A percentile compares a stretch with the other conserved stretches of the same genome.
Conservation (phyloP, 2,329 filamentous ascomycete species). For the Pyrenophora teres region DNA sequence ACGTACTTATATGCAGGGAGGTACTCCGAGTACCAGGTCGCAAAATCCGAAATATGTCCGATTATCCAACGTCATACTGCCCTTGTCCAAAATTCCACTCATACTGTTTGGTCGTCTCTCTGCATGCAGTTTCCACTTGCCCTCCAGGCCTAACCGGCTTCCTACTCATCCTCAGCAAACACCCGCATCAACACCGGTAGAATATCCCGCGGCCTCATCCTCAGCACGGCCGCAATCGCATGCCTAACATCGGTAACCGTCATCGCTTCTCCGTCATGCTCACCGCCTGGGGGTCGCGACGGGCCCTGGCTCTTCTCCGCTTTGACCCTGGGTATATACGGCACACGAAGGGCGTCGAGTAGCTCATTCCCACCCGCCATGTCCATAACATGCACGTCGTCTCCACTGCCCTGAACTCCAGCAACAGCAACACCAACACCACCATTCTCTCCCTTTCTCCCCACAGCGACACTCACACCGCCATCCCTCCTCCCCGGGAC, state of each 20-base stretch:
- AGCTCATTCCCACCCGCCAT: slow-evolving; percentile 5
- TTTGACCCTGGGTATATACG: background rate
- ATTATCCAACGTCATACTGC: no score
- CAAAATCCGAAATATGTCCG: no score
- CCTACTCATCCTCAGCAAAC: slow-evolving; percentile 5
- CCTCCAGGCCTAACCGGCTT: no score
- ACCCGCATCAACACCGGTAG: slow-evolving; percentile 16
- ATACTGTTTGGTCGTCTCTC: no score
- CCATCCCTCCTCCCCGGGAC: slow-evolving; percentile 15
- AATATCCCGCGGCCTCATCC: slow-evolving; percentile 10
- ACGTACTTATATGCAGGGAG: no score
- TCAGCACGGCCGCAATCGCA: slow-evolving; percentile 18
- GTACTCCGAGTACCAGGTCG: no score
- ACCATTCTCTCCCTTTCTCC: background rate
- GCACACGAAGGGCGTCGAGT: slow-evolving; percentile 14
- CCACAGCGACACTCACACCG: background rate
- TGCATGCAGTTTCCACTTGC: no score
- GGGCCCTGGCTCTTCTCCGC: background rate
- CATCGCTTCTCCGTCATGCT: background rate
- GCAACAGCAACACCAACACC: no score
- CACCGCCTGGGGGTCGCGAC: background rate
- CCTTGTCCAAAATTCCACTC: no score
- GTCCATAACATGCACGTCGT: background rate
- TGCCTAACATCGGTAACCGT: slow-evolving; percentile 14
- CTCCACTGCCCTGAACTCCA: no score